Base-by-base conservation (phyloP, 768 basidiomycete genomes). In the Hygrocybe coccinea region DNA sequence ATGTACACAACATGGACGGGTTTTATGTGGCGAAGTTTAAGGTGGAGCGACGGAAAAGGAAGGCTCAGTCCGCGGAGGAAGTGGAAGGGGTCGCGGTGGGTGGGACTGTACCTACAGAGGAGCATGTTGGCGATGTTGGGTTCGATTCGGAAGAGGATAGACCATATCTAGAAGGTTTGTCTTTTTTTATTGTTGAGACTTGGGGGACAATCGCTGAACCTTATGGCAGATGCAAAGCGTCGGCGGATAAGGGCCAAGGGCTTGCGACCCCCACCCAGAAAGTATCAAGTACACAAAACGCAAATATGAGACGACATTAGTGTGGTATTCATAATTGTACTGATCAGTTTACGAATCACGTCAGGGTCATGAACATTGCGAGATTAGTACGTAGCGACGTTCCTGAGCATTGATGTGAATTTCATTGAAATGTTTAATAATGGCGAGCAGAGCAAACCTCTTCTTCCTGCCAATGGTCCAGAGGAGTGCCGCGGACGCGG, bases 1-100 rank as follows among this genome's bases (percentile, higher is more conserved):
- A 97, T 71, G 94, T 97, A 63, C 95, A 97, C 74, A 99, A 99
- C 72, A 97, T 98, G 95, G 97, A 99, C 69, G 97, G 97, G 5
- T 99, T 99, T 80, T 99, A 81, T 70, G 95, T 98, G 54, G 95
- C 95, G 56, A 98, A 98, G 71, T 91, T 99, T 80, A 95, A 90
- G 71, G 86, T 98, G n/a, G 87, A 84, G 67, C 90, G 84, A 71
- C 79, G 86, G 56, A 67, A 74, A 47, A 94, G 89, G 73, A 64
- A 55, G 35, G 65, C 64, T 53, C 66, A 63, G 21, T 54, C 59
- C 34, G 54, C 58, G 9, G 57, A 63, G 37, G 69, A 69, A 46
- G 60, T 60, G 7, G 69, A 65, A 34, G 74, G 70, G 29, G 69
- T 63, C 37, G 64, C 64, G 36, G 60, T 62, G 21, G 61, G 64